phyloP scores from a whole-genome alignment of 108 stramenopile species.

The Parietichytrium sp. region DNA sequence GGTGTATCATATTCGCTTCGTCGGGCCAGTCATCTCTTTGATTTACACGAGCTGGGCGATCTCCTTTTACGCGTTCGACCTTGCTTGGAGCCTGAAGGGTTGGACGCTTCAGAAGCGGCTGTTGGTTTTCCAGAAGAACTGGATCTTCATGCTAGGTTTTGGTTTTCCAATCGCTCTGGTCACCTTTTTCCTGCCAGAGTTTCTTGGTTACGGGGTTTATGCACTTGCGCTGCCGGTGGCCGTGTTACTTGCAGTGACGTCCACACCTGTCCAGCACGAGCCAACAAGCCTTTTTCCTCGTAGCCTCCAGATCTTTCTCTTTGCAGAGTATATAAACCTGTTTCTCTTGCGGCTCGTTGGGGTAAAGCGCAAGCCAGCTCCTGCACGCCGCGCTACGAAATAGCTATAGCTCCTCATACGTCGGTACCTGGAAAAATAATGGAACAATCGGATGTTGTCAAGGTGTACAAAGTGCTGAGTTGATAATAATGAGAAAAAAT shows the following conservation, averaged over 20 bases:
- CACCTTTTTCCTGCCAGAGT: background rate
- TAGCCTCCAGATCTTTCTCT: background rate
- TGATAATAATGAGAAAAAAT: no score
- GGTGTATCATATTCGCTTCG: background rate
- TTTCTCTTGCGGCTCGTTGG: background rate
- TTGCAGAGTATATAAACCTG: constrained; percentile 5
- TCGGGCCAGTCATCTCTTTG: background rate
- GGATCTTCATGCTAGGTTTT: constrained; percentile 32
- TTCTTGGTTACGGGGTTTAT: constrained; percentile 14
- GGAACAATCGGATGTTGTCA: no score
- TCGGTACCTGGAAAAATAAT: no score
- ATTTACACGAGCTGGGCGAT: constrained; percentile 23
- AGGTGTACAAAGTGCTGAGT: no score
- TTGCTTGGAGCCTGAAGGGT: background rate
- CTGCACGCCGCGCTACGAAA: background rate
- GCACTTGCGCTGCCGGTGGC: background rate
- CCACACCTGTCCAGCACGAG: background rate
- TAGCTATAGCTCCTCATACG: no score
- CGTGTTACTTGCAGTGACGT: background rate
- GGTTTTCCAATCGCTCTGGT: background rate
- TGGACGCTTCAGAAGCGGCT: constrained; percentile 7
- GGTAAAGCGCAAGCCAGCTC: background rate
- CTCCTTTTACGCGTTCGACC: background rate
- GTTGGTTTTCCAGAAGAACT: constrained; percentile 1
- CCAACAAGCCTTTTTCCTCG: background rate